Percentiles rank a stretch among this genome's conserved stretches.
These are phyloP conservation scores for Salvia rosmarinus DNA, from an alignment of 257 asterid species.

Conservation along the genomic window DNA sequence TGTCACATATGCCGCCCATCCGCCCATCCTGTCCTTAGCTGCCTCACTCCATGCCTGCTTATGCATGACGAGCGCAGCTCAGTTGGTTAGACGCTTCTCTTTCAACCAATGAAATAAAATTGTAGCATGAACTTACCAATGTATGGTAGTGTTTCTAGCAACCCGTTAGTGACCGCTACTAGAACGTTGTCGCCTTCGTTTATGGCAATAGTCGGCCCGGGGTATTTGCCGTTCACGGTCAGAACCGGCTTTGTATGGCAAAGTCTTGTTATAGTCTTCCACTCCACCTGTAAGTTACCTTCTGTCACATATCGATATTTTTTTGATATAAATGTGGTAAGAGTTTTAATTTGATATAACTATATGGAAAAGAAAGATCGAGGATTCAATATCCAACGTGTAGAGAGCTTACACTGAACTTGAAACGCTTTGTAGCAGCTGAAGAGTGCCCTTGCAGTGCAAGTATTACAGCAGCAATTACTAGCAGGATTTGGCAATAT, in stretches of 20 bases:
- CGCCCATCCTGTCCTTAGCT: slow-evolving; percentile 17
- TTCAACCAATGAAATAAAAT: too few species aligned
- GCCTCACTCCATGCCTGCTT: slow-evolving; percentile 17
- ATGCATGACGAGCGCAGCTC: too few species aligned
- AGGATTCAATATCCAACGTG: too few species aligned
- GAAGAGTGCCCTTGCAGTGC: slow-evolving; percentile 34
- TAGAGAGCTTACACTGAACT: slow-evolving; percentile 41
- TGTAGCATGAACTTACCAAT: not conserved
- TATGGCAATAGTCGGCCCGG: slow-evolving; percentile 59
- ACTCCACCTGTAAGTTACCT: slow-evolving; percentile 47
- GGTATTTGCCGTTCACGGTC: slow-evolving; percentile 56
- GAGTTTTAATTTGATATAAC: not conserved
- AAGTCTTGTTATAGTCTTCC: slow-evolving; percentile 51
- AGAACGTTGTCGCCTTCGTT: slow-evolving; percentile 65
- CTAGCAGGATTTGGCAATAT: slow-evolving; percentile 16
- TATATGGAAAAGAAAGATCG: too few species aligned
- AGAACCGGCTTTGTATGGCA: slow-evolving; percentile 47
- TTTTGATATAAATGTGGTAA: too few species aligned
- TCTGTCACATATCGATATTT: too few species aligned
- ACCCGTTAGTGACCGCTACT: slow-evolving; percentile 52
- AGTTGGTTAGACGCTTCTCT: too few species aligned
- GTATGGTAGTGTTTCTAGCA: slow-evolving; percentile 48
- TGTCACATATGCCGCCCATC: slow-evolving; percentile 11
- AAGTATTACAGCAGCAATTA: slow-evolving; percentile 25
- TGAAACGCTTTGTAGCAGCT: slow-evolving; percentile 43